Base-by-base conservation (phyloP, 805 yeast species). In the Scheffersomyces coipomensis region DNA sequence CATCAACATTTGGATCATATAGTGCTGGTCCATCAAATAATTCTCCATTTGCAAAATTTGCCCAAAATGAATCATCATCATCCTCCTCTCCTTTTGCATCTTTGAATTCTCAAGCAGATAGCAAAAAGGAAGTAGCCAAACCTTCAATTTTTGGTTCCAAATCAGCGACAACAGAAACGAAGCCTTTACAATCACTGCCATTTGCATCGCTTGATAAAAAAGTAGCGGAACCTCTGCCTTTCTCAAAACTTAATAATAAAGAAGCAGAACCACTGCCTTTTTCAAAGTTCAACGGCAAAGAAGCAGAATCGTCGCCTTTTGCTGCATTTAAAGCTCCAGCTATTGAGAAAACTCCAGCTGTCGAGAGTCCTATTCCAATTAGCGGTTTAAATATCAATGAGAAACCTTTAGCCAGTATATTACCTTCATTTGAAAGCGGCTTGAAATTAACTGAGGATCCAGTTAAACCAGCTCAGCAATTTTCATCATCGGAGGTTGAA, bases 241-340 rank as follows among this genome's bases (percentile, higher is more conserved):
- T 24, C 37, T 30, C 27, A 3, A 31, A 16, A n/a, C 17, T 35
- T 15, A 16, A 33, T 2, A 21, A 26, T n/a, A 19, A 33, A 10
- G 30, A 27, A 16, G 11, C 36, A 15, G 29, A 35, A 18, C 15
- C 32, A 15, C 40, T 43, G 22, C 44, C 47, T 13, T 47, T 47
- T 38, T 44, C 37, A 5, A 18, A 11, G 7, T 9, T 32, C 21
- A 34, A 17, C n/a, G 32, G 26, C 10, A 7, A 22, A 4, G 8
- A 17, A 16, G 21, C 30, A 17, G 34, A 34, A 6, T 29, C 42
- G 19, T 24, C 37, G 23, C 33, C 37, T n/a, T 16, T 26, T 33
- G 33, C 31, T 4, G 29, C 29, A 26, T 26, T 26, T n/a, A 26
- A 26, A 26, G 13, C 29, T 8, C 29, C 29, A 11, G 2, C 13